A percentile compares a stretch with the other conserved stretches of the same genome.
Evolutionary conservation across 2,329 filamentous ascomycete genomes (phyloP).

Genomic region (Colletotrichum lupini): DNA sequence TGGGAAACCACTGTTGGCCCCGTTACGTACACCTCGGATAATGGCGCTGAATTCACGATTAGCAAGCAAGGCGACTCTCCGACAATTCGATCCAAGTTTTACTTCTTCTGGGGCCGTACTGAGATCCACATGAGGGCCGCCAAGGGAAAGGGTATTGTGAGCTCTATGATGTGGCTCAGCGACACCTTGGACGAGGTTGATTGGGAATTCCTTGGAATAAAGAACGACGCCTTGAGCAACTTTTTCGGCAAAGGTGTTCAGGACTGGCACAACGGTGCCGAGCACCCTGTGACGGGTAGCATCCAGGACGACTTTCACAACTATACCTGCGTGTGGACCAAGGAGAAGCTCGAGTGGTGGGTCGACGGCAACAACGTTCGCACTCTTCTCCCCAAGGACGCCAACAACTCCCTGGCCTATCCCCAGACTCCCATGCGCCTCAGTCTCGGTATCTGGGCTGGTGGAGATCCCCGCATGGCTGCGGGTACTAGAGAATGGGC

Average conservation of each 20-base stretch:
- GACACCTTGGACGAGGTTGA: conserved; percentile 90
- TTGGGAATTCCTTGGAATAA: conserved; percentile 82
- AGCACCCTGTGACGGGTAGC: conserved; percentile 64
- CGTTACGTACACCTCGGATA: conserved; percentile 68
- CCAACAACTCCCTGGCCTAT: conserved; percentile 71
- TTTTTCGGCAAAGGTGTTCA: conserved; percentile 82
- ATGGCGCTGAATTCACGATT: conserved; percentile 80
- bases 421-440: conserved; percentile 83
- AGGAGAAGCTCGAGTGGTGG: conserved; percentile 72
- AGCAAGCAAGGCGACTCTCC: conserved; percentile 77
- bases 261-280: conserved; percentile 71
- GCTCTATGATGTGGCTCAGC: conserved; percentile 84
- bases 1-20: conserved; percentile 78
- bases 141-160: conserved; percentile 79
- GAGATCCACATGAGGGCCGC: conserved; percentile 84
- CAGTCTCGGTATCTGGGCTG: conserved; percentile 74
- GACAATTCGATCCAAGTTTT: conserved; percentile 82
- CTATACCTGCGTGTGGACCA: conserved; percentile 81
- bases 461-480: conserved; percentile 66
- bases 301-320: conserved; percentile 75
- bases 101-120: conserved; percentile 86
- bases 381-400: conserved; percentile 69
- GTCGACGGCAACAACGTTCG: conserved; percentile 77
- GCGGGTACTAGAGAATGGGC: conserved; percentile 75
- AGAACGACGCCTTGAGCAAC: conserved; percentile 75